Base-by-base conservation (phyloP, 306 rosid genomes). In the Parietaria judaica region DNA sequence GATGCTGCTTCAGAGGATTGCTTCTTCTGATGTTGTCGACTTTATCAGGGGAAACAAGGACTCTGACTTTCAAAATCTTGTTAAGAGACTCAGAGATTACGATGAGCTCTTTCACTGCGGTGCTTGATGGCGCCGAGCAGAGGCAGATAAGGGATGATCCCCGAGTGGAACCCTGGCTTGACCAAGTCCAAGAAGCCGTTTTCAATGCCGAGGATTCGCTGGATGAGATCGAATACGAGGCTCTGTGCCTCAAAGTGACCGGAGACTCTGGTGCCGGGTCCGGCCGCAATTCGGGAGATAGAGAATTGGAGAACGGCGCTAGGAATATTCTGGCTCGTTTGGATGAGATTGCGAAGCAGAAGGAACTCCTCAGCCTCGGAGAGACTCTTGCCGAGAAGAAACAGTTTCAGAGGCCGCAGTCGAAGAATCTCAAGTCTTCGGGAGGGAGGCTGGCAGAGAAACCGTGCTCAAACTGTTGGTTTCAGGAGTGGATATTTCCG, bases 1-100 rank as follows among this genome's bases (percentile, higher is more conserved):
- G 6, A 68, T 78, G 54, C 46, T 67, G 58, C 31, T 58, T 31
- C 35, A 58, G 46, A 64, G 58, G 14, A 8, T 71, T 58, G 65
- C 61, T 72, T 75, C 77, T 48, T 12, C 51, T 10, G 64, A 60
- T 11, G 51, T 60, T 46, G 64, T 5, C 6, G 6, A 44, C 52
- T 35, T 23, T 49, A 35, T 62, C 36, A 6, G 15, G 0, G 55
- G 66, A 49, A 62, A 48, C 37, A 60, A 41, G 17, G 48, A 31
- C 64, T 60, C 52, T 9, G 64, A 48, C 3, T 41, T 44, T 1
- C 37, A 44, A 14, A 36, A 41, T n/a, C 60, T 56, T 56, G 17
- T 56, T 6, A 5, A 31, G 8, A 56, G 38, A 12, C 38, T 56
- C 17, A n/a, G 14, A 36, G 60, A 56, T 16, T 2, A 56, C 7